Base-by-base conservation (phyloP, 108 stramenopile genomes). In the Pseudonitzschia pungens region DNA sequence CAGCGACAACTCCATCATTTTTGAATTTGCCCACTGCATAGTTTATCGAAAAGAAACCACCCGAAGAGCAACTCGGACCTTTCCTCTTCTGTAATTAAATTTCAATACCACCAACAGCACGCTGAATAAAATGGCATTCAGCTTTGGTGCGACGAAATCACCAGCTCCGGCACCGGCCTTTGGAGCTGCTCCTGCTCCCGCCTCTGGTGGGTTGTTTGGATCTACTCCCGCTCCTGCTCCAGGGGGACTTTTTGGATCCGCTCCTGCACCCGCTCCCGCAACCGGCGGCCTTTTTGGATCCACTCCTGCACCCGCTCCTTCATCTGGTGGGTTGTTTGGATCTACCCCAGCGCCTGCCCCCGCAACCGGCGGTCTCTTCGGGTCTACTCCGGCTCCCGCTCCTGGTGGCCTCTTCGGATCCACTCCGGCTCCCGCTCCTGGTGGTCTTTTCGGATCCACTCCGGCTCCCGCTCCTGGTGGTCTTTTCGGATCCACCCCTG, bases 401-500 rank as follows among this genome's bases (percentile, higher is more conserved):
- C 78, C 83, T 18, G 74, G 71, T n/a, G 79, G 82, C 15, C 69
- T 86, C 44, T 90, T 91, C 70, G 92, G 94, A 15, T 64, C 64
- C 40, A 84, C 90, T 15, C 82, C 89, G 2, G 85, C 90, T 15
- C 82, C 89, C 2, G 86, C 92, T 26, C 86, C 84, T 20, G 26
- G 26, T 58, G 84, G 85, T 27, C 32, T 86, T 11, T 89, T 93
- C 63, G 86, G 86, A 28, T 31, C 67, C 64, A 45, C 83, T 22
- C 82, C 86, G 14, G 78, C 84, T 11, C 77, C 81, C 12, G 81
- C 81, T 29, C 72, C 81, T 26, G 26, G 24, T 22, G 57, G 69
- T 54, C 33, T 77, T 32, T 69, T 83, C 45, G 81, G 82, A n/a
- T 27, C 86, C 6, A 70, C 84, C 18, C 69, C 85, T n/a, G 76